Base-by-base conservation (phyloP, 345 rosid genomes). In the Populus euphratica region DNA sequence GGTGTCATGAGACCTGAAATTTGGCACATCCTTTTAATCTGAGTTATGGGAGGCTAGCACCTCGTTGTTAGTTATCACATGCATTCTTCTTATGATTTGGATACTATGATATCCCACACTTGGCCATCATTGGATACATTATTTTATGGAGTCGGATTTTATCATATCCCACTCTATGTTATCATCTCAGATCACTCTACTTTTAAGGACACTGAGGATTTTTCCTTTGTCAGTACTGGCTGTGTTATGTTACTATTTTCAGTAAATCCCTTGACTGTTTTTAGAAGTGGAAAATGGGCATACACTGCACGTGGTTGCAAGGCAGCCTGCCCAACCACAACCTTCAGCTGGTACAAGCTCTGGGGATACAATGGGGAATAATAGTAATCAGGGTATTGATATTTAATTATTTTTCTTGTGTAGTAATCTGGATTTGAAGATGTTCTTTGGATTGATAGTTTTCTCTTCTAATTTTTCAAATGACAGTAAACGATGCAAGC, bases 271-370 rank as follows among this genome's bases (percentile, higher is more conserved):
- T 89, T 88, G 65, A 92, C 91, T 25, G 35, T 36, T 72, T 81
- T 70, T 80, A 93, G 99, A 96, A 82, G 87, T 93, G 87, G 98
- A 96, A 84, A 91, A 83, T 86, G 98, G 99, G 21, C 93, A 96
- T 79, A 93, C 99, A 39, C 80, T 96, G 81, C 99, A 96, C 80
- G 85, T 96, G 87, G 91, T 96, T 81, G 88, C 83, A 78, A 92
- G 99, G 87, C 98, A 90, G 83, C 89, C 90, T 68, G 68, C 88
- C 29, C 91, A 85, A 77, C 69, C 93, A 56, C 89, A 76, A 56
- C 84, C 92, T 76, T 78, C 93, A 25, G 80, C 90, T 74, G 90
- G 78, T 73, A 75, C 90, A 12, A 87, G 88, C 83, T 80, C 89
- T 65, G 85, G 85, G 38, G 96, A 86, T 43, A 74, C 89, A 80